Percentiles rank a stretch among this genome's conserved stretches.
Conservation (phyloP, 352 stramenopile species). For the Thalassiosira oceanica region DNA sequence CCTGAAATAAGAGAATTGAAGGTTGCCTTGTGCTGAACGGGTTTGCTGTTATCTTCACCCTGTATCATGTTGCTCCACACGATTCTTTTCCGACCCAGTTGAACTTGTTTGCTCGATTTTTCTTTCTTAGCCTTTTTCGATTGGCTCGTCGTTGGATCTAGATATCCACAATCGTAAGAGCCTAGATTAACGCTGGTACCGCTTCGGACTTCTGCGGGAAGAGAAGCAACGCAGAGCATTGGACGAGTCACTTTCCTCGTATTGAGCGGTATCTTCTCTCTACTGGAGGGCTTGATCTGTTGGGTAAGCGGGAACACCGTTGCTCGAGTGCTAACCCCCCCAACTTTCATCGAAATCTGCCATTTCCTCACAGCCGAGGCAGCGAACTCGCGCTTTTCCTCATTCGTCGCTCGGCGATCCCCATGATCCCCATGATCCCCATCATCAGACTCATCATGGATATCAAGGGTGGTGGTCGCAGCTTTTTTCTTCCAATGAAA, state of each 20-base stretch:
- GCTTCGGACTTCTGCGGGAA: slow-evolving; percentile 38
- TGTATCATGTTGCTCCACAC: slow-evolving; percentile 49
- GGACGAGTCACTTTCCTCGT: slow-evolving; percentile 38
- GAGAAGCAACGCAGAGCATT: slow-evolving; percentile 41
- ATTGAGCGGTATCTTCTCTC: slow-evolving; percentile 22
- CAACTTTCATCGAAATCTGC: slow-evolving; percentile 59
- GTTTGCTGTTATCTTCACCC: slow-evolving; percentile 19
- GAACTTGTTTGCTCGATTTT: slow-evolving; percentile 28
- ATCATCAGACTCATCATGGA: too few relatives aligned
- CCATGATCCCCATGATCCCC: too few relatives aligned
- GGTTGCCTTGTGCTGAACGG: slow-evolving; percentile 20
- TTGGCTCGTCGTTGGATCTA: slow-evolving; percentile 22
- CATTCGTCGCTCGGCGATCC: too few relatives aligned
- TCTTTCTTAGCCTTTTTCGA: slow-evolving; percentile 53
- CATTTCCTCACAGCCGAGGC: slow-evolving; percentile 38
- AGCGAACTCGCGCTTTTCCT: slow-evolving; percentile 21
- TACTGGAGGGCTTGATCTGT: slow-evolving; percentile 1
- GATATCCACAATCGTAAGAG: slow-evolving; percentile 56
- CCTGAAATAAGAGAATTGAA: slow-evolving; percentile 55
- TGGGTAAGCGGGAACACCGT: slow-evolving; percentile 41
- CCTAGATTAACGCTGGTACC: slow-evolving; percentile 31
- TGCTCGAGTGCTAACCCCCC: slow-evolving; percentile 39
- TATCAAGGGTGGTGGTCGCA: not conserved
- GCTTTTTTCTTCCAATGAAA: slow-evolving; percentile 36
- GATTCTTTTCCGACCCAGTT: slow-evolving; percentile 46